Evolutionary conservation across 2,329 filamentous ascomycete species (phyloP).

Genomic region (Colletotrichum truncatum): DNA sequence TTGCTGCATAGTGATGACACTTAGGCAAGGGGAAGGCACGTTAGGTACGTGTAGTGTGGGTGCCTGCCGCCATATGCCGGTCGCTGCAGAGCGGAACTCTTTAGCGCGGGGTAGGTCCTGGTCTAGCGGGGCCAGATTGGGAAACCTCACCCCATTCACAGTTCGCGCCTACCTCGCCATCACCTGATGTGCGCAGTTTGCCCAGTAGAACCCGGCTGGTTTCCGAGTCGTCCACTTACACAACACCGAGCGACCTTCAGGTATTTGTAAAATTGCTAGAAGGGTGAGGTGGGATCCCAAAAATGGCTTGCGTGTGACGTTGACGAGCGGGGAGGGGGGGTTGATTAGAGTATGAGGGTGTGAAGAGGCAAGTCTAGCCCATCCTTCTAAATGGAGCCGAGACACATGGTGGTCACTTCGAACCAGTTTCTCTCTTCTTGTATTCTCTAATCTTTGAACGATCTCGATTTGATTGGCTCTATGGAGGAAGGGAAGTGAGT

Average conservation of each 20-base stretch:
- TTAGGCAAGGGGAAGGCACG: neutral
- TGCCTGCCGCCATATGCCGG: conserved; percentile 20
- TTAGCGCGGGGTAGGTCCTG: conserved; percentile 27
- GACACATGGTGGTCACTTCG: no score
- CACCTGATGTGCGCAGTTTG: conserved; percentile 11
- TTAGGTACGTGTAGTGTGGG: no score
- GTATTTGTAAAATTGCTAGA: neutral
- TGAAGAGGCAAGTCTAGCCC: neutral
- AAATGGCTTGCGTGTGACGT: conserved; percentile 3
- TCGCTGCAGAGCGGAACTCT: conserved; percentile 5
- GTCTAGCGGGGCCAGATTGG: conserved; percentile 9
- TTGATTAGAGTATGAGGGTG: neutral
- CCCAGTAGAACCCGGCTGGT: neutral
- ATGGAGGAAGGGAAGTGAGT: no score
- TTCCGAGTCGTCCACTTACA: conserved; percentile 1
- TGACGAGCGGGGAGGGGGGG: neutral
- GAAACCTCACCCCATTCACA: conserved; percentile 29
- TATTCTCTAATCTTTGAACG: no score
- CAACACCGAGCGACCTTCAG: neutral
- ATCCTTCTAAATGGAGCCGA: neutral
- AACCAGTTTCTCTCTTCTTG: no score
- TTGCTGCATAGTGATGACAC: neutral
- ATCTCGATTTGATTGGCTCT: no score
- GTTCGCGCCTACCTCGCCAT: conserved; percentile 20
- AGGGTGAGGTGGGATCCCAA: neutral